Evolutionary conservation across 352 stramenopile species (phyloP), one percentile per base, ranked within the genome.

Genomic region (Thraustochytrium sp.): DNA sequence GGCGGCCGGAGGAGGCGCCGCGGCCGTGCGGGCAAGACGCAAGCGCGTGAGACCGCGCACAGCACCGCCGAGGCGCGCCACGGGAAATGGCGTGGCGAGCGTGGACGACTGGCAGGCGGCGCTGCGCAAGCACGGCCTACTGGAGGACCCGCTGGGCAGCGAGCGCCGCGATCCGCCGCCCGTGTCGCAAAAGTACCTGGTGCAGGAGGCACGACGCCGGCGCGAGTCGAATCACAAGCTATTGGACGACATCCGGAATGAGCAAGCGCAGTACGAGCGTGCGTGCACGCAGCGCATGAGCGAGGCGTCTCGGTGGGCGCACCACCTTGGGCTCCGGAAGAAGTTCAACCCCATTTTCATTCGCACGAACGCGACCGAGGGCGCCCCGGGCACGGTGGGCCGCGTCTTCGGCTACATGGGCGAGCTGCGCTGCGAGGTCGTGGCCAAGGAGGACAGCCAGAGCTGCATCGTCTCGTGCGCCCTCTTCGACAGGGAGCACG

Each of bases 371-470:
- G 31, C 42, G 48, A 77, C 68, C 8, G 13, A n/a, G 8, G 44
- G 46, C 36, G 53, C 34, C 8, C 53, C 42, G 8, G 40, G 34
- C 1, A 29, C 48, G 13, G 34, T 51, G 18, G 31, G 53, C 23
- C 9, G 38, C 26, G 37, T 72, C 34, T 63, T 37, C 46, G 53
- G 68, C 16, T 31, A 40, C 26, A 26, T 54, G 9, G 68, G 68
- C 8, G 68, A 80, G 51, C 68, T 80, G 42, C 68, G 68, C 37
- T 80, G 68, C 42, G 68, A 80, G 46, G 34, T 80, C 11, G 68
- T 80, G 4, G 68, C 68, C 53, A 80, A 80, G 38, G 68, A 80
- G 23, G 68, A 80, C 51, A 80, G 48, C 29, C 48, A 80, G 5
- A 80, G 68, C 38, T 44, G 68, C 3, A 80, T 80, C 38, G 63